A percentile compares a stretch with the other conserved stretches of the same genome.
Evolutionary conservation across 176 grass and related monocot genomes (phyloP).

Genomic region (Zoysia pacifica): DNA sequence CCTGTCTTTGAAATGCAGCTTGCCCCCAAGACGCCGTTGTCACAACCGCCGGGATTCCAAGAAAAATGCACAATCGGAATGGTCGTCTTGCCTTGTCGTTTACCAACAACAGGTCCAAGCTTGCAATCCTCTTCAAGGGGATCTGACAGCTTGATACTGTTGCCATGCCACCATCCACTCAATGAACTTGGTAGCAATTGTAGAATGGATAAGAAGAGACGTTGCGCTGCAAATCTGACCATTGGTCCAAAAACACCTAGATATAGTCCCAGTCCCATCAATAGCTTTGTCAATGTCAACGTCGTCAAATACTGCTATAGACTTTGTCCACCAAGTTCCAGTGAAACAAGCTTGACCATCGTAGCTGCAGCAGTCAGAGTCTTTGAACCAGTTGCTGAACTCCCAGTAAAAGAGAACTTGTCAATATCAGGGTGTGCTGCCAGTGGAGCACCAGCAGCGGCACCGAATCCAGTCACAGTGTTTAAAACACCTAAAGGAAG

Average conservation of each 20-base stretch:
- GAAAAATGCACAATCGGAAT: no score
- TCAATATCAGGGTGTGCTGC: conserved; percentile 82
- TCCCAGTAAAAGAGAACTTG: conserved; percentile 97
- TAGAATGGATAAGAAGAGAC: conserved; percentile 92
- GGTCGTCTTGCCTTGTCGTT: no score
- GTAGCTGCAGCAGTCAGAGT: conserved; percentile 87
- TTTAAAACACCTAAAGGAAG: conserved; percentile 90
- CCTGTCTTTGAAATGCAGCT: neutral
- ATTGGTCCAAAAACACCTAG: conserved; percentile 99
- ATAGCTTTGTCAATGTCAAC: conserved; percentile 98
- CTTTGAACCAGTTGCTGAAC: conserved; percentile 84
- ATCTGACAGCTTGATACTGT: no score
- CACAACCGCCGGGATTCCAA: no score
- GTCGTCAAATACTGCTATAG: conserved; percentile 96
- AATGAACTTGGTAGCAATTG: conserved; percentile 78
- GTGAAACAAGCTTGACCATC: conserved; percentile 80
- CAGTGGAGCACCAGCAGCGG: conserved; percentile 94
- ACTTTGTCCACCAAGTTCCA: conserved; percentile 98
- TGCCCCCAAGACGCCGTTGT: no score
- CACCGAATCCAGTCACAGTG: conserved; percentile 82
- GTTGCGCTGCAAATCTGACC: conserved; percentile 99
- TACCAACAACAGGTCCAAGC: no score
- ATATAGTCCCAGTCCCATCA: conserved; percentile 70
- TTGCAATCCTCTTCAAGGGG: no score
- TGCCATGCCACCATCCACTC: conserved; percentile 81